A percentile compares a stretch with the other conserved stretches of the same genome.
phyloP scores from a whole-genome alignment of 768 basidiomycete genomes.

The Suillus alpinus region DNA sequence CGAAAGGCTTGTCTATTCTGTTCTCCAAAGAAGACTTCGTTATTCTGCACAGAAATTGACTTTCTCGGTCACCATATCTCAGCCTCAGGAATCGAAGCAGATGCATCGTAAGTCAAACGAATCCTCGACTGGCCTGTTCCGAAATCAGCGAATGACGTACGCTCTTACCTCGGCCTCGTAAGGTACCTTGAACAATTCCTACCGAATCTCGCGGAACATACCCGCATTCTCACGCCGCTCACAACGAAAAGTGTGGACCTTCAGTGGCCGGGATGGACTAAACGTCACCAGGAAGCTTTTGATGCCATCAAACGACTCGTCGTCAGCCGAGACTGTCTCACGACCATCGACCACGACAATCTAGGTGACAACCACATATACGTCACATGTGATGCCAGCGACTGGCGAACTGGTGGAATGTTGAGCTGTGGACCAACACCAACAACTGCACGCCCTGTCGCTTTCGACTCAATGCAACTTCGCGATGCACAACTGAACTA shows the following conservation, averaged over 20 bases:
- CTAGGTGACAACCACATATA: conserved; percentile 16
- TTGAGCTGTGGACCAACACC: conserved; percentile 5
- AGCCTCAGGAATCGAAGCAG: too few relatives aligned
- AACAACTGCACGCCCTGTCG: conserved; percentile 14
- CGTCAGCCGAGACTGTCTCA: conserved; percentile 20
- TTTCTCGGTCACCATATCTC: too few relatives aligned
- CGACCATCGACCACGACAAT: conserved; percentile 30
- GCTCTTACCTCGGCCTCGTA: conserved; percentile 10
- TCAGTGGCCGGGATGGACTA: conserved; percentile 26
- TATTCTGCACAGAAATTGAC: too few relatives aligned
- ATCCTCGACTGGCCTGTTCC: too few relatives aligned
- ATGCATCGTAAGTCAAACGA: too few relatives aligned
- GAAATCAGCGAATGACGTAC: conserved; percentile 15
- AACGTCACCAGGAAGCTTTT: conserved; percentile 13
- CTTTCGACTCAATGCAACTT: conserved; percentile 21
- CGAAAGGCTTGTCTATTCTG: background rate
- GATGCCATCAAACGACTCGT: background rate
- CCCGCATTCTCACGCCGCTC: conserved; percentile 6
- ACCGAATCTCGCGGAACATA: conserved; percentile 12
- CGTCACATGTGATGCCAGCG: conserved; percentile 12
- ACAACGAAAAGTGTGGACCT: conserved; percentile 22
- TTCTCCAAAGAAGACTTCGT: too few relatives aligned
- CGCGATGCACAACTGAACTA: conserved; percentile 8
- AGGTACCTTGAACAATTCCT: conserved; percentile 9
- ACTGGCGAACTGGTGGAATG: conserved; percentile 6